Evolutionary conservation across 2,329 filamentous ascomycete genomes (phyloP).

Genomic region (Chalara sp.): DNA sequence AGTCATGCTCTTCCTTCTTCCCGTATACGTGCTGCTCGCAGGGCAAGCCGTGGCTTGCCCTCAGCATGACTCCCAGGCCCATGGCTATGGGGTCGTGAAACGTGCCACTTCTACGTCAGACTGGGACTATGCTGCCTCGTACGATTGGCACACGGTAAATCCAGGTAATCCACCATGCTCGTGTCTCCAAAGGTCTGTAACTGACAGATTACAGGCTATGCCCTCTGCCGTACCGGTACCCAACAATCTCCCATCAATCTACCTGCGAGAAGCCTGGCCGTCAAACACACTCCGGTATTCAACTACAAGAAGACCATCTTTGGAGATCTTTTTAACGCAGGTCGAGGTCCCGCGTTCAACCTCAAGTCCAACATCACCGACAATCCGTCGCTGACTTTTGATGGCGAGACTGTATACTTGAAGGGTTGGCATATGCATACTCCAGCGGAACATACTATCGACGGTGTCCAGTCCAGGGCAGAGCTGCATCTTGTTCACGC

Average conservation of each 20-base stretch:
- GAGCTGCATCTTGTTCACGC: conserved; percentile 44
- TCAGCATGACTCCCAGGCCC: no score
- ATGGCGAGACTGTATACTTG: conserved; percentile 40
- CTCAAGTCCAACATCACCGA: conserved; percentile 30
- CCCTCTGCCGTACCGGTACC: conserved; percentile 41
- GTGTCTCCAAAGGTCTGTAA: not conserved
- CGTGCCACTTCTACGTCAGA: no score
- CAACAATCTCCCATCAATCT: conserved; percentile 44
- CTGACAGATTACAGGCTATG: conserved; percentile 29
- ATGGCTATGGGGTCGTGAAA: no score
- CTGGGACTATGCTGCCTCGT: no score
- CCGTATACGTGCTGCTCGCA: no score
- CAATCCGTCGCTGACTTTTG: conserved; percentile 36
- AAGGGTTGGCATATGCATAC: conserved; percentile 45
- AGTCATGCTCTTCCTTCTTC: no score
- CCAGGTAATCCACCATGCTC: not conserved
- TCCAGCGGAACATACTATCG: conserved; percentile 41
- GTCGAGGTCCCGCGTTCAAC: conserved; percentile 40
- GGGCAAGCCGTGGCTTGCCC: no score
- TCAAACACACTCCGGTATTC: conserved; percentile 34
- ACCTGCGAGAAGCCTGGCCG: conserved; percentile 32
- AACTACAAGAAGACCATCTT: conserved; percentile 30
- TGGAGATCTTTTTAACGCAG: conserved; percentile 41
- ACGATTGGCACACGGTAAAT: not conserved
- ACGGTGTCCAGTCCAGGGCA: conserved; percentile 34